Evolutionary conservation across 2,329 filamentous ascomycete genomes (phyloP), one percentile per base, ranked within the genome.

Genomic region (Esteya vermicola): DNA sequence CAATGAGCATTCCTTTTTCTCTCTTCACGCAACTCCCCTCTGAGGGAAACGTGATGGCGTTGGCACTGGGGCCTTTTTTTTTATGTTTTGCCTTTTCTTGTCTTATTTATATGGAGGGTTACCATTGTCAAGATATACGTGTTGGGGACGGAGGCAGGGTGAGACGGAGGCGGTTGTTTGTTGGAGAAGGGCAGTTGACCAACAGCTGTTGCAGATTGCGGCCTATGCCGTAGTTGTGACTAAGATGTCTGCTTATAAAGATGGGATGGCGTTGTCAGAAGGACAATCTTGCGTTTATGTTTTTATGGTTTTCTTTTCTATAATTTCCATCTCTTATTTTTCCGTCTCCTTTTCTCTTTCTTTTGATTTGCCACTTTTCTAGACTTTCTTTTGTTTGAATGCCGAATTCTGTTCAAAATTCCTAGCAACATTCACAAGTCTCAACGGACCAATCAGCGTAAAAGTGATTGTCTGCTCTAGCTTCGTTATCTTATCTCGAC

Each of bases 11-110:
- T n/a, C n/a, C n/a, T n/a, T n/a, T n/a, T n/a, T n/a, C n/a, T n/a
- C n/a, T n/a, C n/a, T n/a, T n/a, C n/a, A n/a, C n/a, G n/a, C n/a
- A n/a, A n/a, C n/a, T n/a, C n/a, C n/a, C n/a, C n/a, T n/a, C n/a
- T n/a, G n/a, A n/a, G 33, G 33, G 33, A 19, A n/a, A 16, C n/a
- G n/a, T n/a, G 36, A 14, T 26, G 36, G 36, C 26, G 36, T 31
- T 37, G 33, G 33, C 33, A 35, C 32, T 35, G 36, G 26, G 36
- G 23, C n/a, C n/a, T n/a, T n/a, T n/a, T n/a, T n/a, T n/a, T n/a
- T n/a, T n/a, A n/a, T n/a, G n/a, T n/a, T n/a, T n/a, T n/a, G n/a
- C n/a, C n/a, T n/a, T n/a, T n/a, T n/a, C n/a, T n/a, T n/a, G n/a
- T n/a, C n/a, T n/a, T n/a, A 14, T 25, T 8, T 21, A 21, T n/a